Conservation (phyloP, 225 moss, liverwort and hornwort species). For the Climacium dendroides region DNA sequence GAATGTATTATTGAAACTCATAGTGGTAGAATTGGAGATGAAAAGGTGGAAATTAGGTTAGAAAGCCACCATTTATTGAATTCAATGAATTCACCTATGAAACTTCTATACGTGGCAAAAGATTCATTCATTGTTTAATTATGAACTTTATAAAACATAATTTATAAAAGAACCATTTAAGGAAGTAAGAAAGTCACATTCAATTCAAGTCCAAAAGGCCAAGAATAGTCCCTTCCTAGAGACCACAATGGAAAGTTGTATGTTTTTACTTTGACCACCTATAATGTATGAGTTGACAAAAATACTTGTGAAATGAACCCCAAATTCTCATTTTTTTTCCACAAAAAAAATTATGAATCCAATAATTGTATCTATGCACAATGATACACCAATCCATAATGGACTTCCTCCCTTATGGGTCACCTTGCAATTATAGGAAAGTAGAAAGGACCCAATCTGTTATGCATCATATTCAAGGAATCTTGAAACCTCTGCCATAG, state of each 20-base stretch:
- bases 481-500: background rate
- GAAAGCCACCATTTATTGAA: background rate
- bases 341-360: background rate
- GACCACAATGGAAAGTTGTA: background rate
- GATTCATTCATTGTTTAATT: background rate
- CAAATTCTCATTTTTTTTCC: fast-evolving
- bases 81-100: background rate
- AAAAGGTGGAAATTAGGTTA: background rate
- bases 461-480: background rate
- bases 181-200: background rate
- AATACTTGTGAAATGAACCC: background rate
- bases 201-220: background rate
- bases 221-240: background rate
- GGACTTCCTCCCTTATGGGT: too few species aligned
- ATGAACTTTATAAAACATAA: too few species aligned
- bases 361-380: background rate
- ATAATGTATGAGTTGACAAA: fast-evolving
- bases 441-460: background rate
- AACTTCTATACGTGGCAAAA: background rate
- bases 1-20: background rate
- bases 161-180: background rate
- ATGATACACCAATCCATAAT: background rate
- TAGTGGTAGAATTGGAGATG: background rate
- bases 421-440: background rate
- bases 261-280: background rate